phyloP scores from a whole-genome alignment of 805 yeast species.

The Wickerhamomyces xylosicus region DNA sequence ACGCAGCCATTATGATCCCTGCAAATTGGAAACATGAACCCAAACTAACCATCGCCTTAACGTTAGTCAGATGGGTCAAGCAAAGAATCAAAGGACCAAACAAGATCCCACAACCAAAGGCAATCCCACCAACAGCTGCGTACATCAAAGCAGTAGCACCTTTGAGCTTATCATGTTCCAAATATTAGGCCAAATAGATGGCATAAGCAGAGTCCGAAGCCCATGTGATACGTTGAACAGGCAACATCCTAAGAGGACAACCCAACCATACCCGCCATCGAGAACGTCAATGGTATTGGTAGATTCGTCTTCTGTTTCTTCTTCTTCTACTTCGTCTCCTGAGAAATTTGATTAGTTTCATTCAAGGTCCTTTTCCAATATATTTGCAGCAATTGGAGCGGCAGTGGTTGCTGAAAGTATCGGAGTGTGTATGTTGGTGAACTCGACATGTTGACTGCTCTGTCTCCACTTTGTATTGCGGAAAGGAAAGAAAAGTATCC shows the following conservation, averaged over 20 bases:
- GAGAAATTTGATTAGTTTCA: no score
- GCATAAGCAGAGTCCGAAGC: slow-evolving; percentile 32
- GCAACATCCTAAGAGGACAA: slow-evolving; percentile 13
- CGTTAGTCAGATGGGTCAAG: slow-evolving; percentile 21
- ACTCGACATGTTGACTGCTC: no score
- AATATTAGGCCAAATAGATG: slow-evolving; percentile 48
- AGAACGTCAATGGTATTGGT: slow-evolving; percentile 17
- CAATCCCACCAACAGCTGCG: slow-evolving; percentile 60
- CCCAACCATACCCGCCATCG: slow-evolving; percentile 20
- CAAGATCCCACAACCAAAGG: slow-evolving; percentile 46
- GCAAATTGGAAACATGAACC: slow-evolving; percentile 45
- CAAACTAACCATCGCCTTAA: slow-evolving; percentile 30
- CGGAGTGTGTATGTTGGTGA: no score
- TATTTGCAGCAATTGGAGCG: no score
- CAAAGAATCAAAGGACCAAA: slow-evolving; percentile 40
- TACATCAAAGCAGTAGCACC: slow-evolving; percentile 50
- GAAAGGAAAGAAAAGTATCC: no score
- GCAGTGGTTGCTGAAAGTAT: no score
- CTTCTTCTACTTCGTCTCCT: no score
- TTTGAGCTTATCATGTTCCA: slow-evolving; percentile 34
- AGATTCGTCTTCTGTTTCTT: no score
- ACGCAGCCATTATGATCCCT: slow-evolving; percentile 52
- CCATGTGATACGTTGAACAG: slow-evolving; percentile 19
- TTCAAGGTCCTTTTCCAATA: no score
- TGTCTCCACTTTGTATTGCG: no score